Base-by-base conservation (phyloP, 2,329 filamentous ascomycete species). In the Aspergillus thermomutatus region DNA sequence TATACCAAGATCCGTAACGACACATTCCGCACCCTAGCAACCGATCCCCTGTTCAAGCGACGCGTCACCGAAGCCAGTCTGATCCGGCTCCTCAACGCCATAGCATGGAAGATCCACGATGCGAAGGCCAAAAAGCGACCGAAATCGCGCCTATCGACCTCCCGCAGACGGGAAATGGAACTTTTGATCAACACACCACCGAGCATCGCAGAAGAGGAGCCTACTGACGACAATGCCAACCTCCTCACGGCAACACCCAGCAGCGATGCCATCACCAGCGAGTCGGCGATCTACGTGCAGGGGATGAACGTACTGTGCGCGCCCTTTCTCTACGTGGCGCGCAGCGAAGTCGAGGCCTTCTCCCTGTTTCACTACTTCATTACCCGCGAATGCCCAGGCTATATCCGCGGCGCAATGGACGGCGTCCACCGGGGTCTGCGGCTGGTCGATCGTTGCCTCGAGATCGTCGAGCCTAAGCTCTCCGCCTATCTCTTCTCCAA, bases 1-100 rank as follows among this genome's bases (percentile, higher is more conserved):
- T 96, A 99, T 77, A 87, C 91, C 68, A 99, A 99, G 78, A 99
- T 99, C 71, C 90, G 92, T 72, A 97, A 99, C 76, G 94, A 99
- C 74, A 97, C 94, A 43, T 97, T 97, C 74, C 91, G 94, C 66
- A 99, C 94, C 0, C 82, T 99, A 54, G 94, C 94, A 31, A 97
- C 93, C 52, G 94, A 99, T 69, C 92, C 93, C n/a, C 85, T 99
- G 37, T 99, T 97, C 80, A 90, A 94, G 60, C 87, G 94, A 31
- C 89, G 93, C 56, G 94, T 99, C 58, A 96, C 91, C 56, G 94
- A 99, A 75, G 95, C 95, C 59, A 96, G 90, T 73, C 79, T 99
- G 45, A 97, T 96, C 59, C 90, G 94, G 11, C 83, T 99, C 4
- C 84, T 99, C 57, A 99, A 99, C 72, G 94, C 94, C 25, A 87